Base-by-base conservation (phyloP, 192 early-diverging fungal genomes). In the Allomyces macrogynus region DNA sequence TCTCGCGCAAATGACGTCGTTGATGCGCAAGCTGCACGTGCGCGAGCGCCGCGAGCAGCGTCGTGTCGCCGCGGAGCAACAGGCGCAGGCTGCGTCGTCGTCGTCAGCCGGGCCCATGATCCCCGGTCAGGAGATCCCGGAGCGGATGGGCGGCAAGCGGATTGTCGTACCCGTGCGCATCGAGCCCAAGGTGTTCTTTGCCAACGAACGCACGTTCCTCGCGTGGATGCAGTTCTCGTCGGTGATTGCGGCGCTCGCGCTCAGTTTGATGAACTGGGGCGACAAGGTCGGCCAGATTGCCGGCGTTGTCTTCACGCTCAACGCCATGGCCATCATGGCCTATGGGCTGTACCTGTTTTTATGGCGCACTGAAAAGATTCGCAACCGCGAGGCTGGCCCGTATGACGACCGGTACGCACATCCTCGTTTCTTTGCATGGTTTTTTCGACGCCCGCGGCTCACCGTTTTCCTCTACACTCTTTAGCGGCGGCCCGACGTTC, bases 151-250 rank as follows among this genome's bases (percentile, higher is more conserved):
- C 49, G 73, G 72, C 60, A 88, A 83, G 74, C 85, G 88, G 22
- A 87, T 89, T 63, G 85, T 81, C 25, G 70, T 87, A 7, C 87
- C 88, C 4, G 77, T 86, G 40, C 80, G 86, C 9, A 79, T 90
- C n/a, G 88, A 91, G 57, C 89, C 89, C 65, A 95, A 95, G 67
- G 87, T 93, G 14, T 93, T 91, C 71, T 93, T 95, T 73, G 91
- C 91, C 40, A 95, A 95, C 70, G 92, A 95, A 74, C 81, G 92
- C 23, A 95, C 92, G 1, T 92, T 93, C 64, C 74, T 93, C 54
- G 85, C 90, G 5, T 95, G 90, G 90, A 77, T 92, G 54, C 87
- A 88, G 68, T 89, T 92, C 73, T 80, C 86, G 10, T 83, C 86
- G 43, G 77, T 90, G 14, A 71, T 90, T 44, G 87, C 86, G 14